Evolutionary conservation across 345 rosid species (phyloP), one percentile per base, ranked within the genome.

Genomic region (Ceriops zippeliana): DNA sequence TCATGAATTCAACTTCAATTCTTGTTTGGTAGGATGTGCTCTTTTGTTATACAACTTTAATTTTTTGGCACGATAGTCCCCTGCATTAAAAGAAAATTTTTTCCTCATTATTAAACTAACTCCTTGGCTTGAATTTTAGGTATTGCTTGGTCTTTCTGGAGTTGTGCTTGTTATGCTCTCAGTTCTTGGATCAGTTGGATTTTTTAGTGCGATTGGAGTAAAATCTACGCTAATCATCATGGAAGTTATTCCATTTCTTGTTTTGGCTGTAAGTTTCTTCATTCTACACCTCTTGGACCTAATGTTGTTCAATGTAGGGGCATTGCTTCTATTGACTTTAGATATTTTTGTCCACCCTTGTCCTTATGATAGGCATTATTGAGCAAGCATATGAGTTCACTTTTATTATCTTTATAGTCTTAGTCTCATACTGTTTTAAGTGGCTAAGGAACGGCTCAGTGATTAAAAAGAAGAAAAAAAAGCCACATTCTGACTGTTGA

Each of bases 201-300:
- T 93, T 82, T 93, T 89, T 87, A 91, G 98, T 83, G 89, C 96
- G 54, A 72, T 91, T 67, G 98, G 98, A 69, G 93, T 89, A 80
- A 88, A 93, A 74, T 91, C 98, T 22, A 93, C 98, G 13, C 83
- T 93, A 38, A 93, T 93, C 78, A 93, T 93, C 67, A 86, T 93
- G 97, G 97, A 93, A 89, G 98, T 93, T 74, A 89, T 93, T 75
- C 97, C 98, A 56, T 93, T 93, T 81, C 96, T 93, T 79, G 98
- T 93, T 71, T 82, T 93, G 57, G 98, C 98, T 62, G 98, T 93
- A 88, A 91, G 98, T 83, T 49, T 35, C 30, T 35, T 70, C 51
- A 19, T 67, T 58, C 53, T 22, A 5, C 62, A 51, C 32, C 61
- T 57, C 59, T 70, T 42, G 27, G 31, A 49, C 56, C 52, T 16